Evolutionary conservation across 106 monocot genomes (phyloP).

Genomic region (Phalaenopsis aphrodite): DNA sequence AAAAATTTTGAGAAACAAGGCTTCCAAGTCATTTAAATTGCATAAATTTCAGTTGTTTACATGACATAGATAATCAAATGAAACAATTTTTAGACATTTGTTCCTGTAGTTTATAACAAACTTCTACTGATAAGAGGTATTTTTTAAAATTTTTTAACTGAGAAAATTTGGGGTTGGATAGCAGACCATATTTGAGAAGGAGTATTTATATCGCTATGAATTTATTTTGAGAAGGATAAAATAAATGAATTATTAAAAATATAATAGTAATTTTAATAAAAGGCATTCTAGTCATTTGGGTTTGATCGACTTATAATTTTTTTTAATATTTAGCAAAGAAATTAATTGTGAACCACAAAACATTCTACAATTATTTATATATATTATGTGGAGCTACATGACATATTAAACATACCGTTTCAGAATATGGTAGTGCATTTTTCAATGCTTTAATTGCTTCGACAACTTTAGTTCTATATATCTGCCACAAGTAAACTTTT

Average conservation of each 20-base stretch:
- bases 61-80: not conserved
- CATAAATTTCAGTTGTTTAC: not conserved
- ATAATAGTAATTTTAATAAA: no score
- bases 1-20: not conserved
- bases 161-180: no score
- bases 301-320: no score
- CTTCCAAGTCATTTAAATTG: not conserved
- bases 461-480: conserved; percentile 27
- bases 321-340: no score
- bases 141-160: not conserved
- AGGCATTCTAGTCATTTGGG: no score
- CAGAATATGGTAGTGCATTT: conserved; percentile 26
- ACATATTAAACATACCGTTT: conserved; percentile 12
- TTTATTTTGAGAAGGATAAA: no score
- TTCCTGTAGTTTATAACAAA: not conserved
- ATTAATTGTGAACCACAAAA: not conserved
- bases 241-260: no score
- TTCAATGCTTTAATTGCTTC: conserved; percentile 40
- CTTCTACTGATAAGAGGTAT: not conserved
- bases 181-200: no score
- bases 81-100: not conserved
- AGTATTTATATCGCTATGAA: no score
- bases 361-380: not conserved
- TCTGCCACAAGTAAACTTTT: conserved; percentile 13
- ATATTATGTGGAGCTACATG: not conserved